A percentile compares a stretch with the other conserved stretches of the same genome.
Evolutionary conservation across 2,329 filamentous ascomycete genomes (phyloP).

Genomic region (Ceratocystiopsis sp.): DNA sequence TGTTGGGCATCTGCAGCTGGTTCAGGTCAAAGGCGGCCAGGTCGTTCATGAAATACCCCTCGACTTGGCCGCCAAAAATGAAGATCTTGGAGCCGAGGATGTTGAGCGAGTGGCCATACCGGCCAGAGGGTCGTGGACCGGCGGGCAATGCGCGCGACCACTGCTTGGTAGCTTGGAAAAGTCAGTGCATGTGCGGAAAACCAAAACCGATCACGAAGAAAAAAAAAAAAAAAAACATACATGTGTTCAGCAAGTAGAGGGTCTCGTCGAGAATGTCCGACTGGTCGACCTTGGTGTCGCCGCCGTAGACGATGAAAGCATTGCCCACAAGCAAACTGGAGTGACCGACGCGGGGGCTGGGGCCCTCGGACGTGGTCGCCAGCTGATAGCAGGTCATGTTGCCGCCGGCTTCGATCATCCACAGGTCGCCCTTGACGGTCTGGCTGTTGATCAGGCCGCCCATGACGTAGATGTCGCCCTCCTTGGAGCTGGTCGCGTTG

Average conservation of each 20-base stretch:
- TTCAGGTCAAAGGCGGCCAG: conserved; percentile 91
- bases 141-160: conserved; percentile 90
- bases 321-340: conserved; percentile 89
- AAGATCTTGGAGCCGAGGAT: conserved; percentile 95
- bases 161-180: conserved; percentile 67
- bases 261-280: conserved; percentile 85
- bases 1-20: conserved; percentile 75
- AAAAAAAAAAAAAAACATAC: conserved; percentile 36
- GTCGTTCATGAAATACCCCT: conserved; percentile 97
- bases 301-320: conserved; percentile 96
- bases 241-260: conserved; percentile 89
- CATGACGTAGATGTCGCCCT: conserved; percentile 96
- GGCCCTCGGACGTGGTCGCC: conserved; percentile 80
- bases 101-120: conserved; percentile 92
- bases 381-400: conserved; percentile 85
- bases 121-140: conserved; percentile 68
- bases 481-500: conserved; percentile 82
- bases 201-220: too few species aligned
- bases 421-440: conserved; percentile 90
- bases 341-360: conserved; percentile 87
- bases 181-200: not conserved
- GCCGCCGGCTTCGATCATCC: conserved; percentile 87
- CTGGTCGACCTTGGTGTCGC: conserved; percentile 94
- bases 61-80: conserved; percentile 93
- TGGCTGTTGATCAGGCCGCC: conserved; percentile 88